Conservation (phyloP, 768 basidiomycete species). For the Rhizopogon vesiculosus region DNA sequence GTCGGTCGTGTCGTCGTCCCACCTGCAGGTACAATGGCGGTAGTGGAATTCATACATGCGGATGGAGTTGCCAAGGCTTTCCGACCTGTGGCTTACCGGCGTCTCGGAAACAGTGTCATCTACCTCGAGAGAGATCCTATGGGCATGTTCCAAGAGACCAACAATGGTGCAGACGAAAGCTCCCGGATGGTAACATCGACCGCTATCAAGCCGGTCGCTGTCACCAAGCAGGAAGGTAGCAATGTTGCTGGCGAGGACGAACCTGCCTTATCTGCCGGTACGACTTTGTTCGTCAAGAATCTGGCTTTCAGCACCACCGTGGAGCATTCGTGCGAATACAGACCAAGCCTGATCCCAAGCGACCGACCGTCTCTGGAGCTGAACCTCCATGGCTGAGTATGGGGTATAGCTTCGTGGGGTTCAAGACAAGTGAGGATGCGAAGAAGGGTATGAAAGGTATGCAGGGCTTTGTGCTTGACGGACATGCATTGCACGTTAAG, state of each 20-base stretch:
- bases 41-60: too few relatives aligned
- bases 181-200: slow-evolving; percentile 15
- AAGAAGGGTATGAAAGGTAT: slow-evolving; percentile 67
- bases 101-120: too few relatives aligned
- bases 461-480: slow-evolving; percentile 81
- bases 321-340: slow-evolving; percentile 82
- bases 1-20: too few relatives aligned
- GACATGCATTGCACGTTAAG: slow-evolving; percentile 77
- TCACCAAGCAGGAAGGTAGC: slow-evolving; percentile 35
- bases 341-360: slow-evolving; percentile 84
- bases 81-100: too few relatives aligned
- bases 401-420: slow-evolving; percentile 96
- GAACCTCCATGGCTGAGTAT: slow-evolving; percentile 66
- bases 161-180: background rate
- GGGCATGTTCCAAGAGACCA: slow-evolving; percentile 55
- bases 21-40: too few relatives aligned
- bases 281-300: slow-evolving; percentile 94
- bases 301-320: slow-evolving; percentile 88
- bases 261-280: slow-evolving; percentile 46
- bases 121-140: too few relatives aligned
- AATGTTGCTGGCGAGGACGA: slow-evolving; percentile 35
- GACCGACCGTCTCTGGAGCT: slow-evolving; percentile 30
- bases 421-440: slow-evolving; percentile 71
- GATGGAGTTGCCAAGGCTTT: too few relatives aligned
- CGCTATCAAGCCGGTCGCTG: slow-evolving; percentile 32